These are phyloP conservation scores for Camptophora hylomeconis DNA, from an alignment of 2,329 filamentous ascomycete species.

Conservation along the genomic window DNA sequence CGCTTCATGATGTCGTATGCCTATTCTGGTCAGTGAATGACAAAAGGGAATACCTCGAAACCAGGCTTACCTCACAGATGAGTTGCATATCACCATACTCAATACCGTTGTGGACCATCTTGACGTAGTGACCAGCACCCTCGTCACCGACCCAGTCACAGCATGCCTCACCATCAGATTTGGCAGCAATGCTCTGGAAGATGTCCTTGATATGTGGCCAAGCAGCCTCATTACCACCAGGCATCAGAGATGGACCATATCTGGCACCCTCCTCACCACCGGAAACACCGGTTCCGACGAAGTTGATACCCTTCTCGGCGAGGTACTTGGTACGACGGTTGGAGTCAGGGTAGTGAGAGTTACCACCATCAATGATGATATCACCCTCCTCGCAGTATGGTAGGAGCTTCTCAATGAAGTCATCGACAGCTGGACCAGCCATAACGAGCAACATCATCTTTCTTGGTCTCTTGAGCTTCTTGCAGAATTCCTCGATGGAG, in stretches of 20 bases:
- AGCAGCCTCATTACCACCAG: slow-evolving; percentile 93
- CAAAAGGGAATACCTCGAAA: background rate
- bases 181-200: slow-evolving; percentile 94
- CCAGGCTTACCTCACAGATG: slow-evolving; percentile 76
- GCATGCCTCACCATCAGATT: slow-evolving; percentile 93
- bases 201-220: slow-evolving; percentile 99
- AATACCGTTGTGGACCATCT: slow-evolving; percentile 99
- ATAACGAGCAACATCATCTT: slow-evolving; percentile 98
- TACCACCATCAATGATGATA: slow-evolving; percentile 98
- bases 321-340: slow-evolving; percentile 95
- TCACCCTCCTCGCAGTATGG: slow-evolving; percentile 73
- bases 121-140: slow-evolving; percentile 99
- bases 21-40: slow-evolving; percentile 33
- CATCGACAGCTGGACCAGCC: slow-evolving; percentile 93
- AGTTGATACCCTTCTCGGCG: slow-evolving; percentile 72
- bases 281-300: slow-evolving; percentile 94
- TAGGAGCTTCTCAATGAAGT: slow-evolving; percentile 94
- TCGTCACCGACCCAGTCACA: slow-evolving; percentile 99
- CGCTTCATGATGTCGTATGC: slow-evolving; percentile 99
- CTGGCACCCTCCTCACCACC: slow-evolving; percentile 98
- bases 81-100: slow-evolving; percentile 99
- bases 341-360: slow-evolving; percentile 98
- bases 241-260: slow-evolving; percentile 96
- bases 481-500: slow-evolving; percentile 83
- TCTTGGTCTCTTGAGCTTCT: slow-evolving; percentile 94